A percentile compares a stretch with the other conserved stretches of the same genome.
Evolutionary conservation across 805 yeast species (phyloP).

Genomic region (Barnettozyma sp.): DNA sequence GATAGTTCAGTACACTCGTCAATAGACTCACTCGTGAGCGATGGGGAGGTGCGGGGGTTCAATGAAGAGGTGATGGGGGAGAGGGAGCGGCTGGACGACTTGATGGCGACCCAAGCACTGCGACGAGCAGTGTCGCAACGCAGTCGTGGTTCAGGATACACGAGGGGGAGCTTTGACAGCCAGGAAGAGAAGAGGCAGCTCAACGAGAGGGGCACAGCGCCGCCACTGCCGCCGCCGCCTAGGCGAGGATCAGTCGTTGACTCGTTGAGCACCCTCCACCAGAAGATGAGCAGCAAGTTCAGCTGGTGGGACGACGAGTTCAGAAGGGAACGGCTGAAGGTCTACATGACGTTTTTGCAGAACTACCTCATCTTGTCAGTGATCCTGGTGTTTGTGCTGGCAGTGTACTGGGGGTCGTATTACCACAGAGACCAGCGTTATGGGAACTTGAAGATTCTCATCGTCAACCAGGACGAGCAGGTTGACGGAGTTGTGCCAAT

Average conservation of each 20-base stretch:
- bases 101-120: conserved; percentile 8
- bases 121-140: conserved; percentile 2
- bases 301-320: conserved; percentile 20
- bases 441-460: conserved; percentile 18
- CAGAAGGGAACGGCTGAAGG: conserved; percentile 15
- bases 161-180: background rate
- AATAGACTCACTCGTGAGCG: conserved; percentile 8
- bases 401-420: conserved; percentile 29
- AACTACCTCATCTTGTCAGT: conserved; percentile 21
- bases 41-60: conserved; percentile 13
- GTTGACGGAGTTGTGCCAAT: conserved; percentile 14
- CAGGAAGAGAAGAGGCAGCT: too few relatives aligned
- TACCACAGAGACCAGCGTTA: conserved; percentile 16
- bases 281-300: conserved; percentile 14
- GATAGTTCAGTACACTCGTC: conserved; percentile 6
- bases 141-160: too few relatives aligned
- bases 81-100: conserved; percentile 12
- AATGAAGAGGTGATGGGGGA: conserved; percentile 14
- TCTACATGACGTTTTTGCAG: conserved; percentile 13
- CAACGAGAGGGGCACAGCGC: too few relatives aligned
- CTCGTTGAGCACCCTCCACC: conserved; percentile 13
- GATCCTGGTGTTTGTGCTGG: conserved; percentile 22
- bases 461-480: conserved; percentile 23
- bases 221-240: too few relatives aligned
- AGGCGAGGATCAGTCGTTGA: conserved; percentile 16